These are phyloP conservation scores for Euphorbia celastroides DNA, from an alignment of 441 rosid genomes.

Conservation along the genomic window DNA sequence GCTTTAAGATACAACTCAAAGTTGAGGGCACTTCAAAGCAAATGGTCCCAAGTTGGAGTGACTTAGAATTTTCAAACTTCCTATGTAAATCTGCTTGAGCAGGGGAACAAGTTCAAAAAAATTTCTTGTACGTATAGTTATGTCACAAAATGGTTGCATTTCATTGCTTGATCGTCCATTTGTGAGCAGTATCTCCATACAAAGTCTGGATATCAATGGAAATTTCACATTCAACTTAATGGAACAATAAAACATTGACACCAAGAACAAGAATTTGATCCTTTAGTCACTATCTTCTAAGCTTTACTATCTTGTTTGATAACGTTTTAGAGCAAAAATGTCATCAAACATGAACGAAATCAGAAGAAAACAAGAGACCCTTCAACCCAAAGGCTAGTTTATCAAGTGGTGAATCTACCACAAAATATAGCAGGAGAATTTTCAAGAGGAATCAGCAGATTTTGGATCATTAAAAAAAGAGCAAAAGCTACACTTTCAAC, in stretches of 20 bases:
- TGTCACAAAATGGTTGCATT: neutral
- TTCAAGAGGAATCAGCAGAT: slow-evolving; percentile 36
- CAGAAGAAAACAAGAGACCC: slow-evolving; percentile 24
- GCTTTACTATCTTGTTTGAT: slow-evolving; percentile 9
- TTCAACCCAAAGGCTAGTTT: slow-evolving; percentile 35
- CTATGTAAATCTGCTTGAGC: too few relatives aligned
- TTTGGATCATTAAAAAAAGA: slow-evolving; percentile 29
- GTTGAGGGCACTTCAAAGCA: too few relatives aligned
- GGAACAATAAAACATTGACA: slow-evolving; percentile 12
- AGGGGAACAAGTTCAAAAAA: too few relatives aligned
- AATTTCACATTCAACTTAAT: too few relatives aligned
- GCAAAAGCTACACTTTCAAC: slow-evolving; percentile 26
- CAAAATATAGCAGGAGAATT: slow-evolving; percentile 38
- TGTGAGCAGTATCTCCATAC: neutral
- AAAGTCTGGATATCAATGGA: neutral
- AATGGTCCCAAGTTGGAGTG: too few relatives aligned
- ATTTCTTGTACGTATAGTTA: neutral
- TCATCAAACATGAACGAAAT: too few relatives aligned
- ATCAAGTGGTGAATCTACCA: slow-evolving; percentile 49
- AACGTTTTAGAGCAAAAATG: too few relatives aligned
- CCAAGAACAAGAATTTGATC: slow-evolving; percentile 26
- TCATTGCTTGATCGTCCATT: neutral
- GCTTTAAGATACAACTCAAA: too few relatives aligned
- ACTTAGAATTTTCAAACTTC: too few relatives aligned
- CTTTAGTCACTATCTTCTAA: slow-evolving; percentile 14